phyloP scores from a whole-genome alignment of 2,329 filamentous ascomycete genomes.

The Magnaporthiopsis rhizophila region DNA sequence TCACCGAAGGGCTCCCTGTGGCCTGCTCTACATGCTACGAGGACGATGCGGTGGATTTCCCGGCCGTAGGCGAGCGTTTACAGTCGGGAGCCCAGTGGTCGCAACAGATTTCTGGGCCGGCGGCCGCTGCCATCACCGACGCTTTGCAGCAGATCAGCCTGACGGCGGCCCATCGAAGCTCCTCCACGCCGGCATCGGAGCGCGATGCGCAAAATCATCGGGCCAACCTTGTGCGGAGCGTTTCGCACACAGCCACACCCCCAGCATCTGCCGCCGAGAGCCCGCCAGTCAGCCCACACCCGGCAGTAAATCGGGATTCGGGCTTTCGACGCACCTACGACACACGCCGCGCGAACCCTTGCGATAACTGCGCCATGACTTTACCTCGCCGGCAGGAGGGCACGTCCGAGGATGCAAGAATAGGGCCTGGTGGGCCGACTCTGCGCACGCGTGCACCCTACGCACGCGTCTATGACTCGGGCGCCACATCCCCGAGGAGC shows the following conservation, averaged over 20 bases:
- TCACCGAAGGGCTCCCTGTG: conserved; percentile 57
- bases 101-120: conserved; percentile 24
- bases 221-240: conserved; percentile 31
- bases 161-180: conserved; percentile 28
- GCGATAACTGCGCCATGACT: conserved; percentile 61
- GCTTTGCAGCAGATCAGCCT: conserved; percentile 40
- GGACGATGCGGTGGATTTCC: conserved; percentile 24
- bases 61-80: conserved; percentile 26
- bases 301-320: conserved; percentile 41
- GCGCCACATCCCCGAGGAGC: conserved; percentile 35
- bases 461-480: conserved; percentile 42
- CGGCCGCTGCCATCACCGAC: conserved; percentile 31
- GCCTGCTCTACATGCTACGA: conserved; percentile 54
- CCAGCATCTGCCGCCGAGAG: conserved; percentile 42
- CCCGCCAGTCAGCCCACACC: conserved; percentile 48
- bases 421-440: conserved; percentile 39
- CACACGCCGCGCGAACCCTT: conserved; percentile 54
- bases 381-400: conserved; percentile 41
- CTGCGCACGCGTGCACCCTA: conserved; percentile 53
- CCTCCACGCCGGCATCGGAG: conserved; percentile 35
- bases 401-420: neutral
- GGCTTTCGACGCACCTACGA: conserved; percentile 57
- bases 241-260: conserved; percentile 20
- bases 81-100: conserved; percentile 30
- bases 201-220: conserved; percentile 36